phyloP scores from a whole-genome alignment of 2,329 filamentous ascomycete genomes.

The Pseudogymnoascus sp. region DNA sequence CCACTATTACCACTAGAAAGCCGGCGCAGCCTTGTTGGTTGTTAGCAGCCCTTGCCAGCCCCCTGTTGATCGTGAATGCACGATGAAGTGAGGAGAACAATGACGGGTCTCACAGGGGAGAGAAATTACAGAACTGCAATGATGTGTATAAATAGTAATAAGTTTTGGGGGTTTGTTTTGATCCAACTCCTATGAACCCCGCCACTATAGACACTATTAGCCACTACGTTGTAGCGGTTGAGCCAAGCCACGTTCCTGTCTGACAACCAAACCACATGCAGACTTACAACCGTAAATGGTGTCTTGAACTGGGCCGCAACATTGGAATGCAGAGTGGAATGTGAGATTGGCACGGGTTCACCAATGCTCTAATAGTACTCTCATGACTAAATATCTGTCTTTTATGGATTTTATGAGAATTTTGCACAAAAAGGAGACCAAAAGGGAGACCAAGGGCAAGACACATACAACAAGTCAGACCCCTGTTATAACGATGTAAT shows the following conservation, averaged over 20 bases:
- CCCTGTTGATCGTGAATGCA: neutral
- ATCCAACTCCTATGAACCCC: neutral
- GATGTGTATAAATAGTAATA: neutral
- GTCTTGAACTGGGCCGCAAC: neutral
- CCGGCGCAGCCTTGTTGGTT: neutral
- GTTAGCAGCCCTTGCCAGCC: neutral
- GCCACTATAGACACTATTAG: neutral
- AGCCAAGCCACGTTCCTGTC: constrained; percentile 1
- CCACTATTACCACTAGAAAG: neutral
- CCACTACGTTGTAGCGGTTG: neutral
- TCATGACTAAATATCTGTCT: neutral
- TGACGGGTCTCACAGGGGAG: neutral
- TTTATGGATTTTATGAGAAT: neutral
- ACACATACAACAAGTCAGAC: too few relatives aligned
- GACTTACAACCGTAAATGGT: neutral
- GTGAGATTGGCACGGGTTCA: neutral
- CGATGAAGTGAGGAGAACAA: neutral
- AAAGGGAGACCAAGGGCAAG: neutral
- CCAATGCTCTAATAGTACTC: neutral
- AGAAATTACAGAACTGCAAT: neutral
- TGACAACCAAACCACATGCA: neutral
- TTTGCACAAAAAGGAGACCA: neutral
- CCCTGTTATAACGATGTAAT: too few relatives aligned
- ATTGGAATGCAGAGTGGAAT: neutral
- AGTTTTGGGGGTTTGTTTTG: neutral